Evolutionary conservation across 2,329 filamentous ascomycete genomes (phyloP), one percentile per base, ranked within the genome.

Genomic region (Elsinoe perseae): DNA sequence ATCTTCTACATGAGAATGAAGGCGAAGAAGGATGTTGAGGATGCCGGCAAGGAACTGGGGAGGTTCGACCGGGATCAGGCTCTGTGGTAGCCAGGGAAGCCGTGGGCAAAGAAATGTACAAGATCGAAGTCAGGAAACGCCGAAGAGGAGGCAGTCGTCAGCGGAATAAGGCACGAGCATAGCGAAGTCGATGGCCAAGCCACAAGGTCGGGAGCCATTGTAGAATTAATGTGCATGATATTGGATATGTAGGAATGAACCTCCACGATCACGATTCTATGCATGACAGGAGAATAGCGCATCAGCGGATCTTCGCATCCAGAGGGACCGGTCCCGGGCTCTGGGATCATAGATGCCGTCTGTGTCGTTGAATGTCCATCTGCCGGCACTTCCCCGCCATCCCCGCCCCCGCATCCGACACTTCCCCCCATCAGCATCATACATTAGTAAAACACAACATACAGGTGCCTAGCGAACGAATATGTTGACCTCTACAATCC

Each of bases 1-100:
- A 98, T 98, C 66, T 98, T 98, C 72, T 98, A 98, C 72, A 98
- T 98, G 93, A 84, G 93, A 3, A 98, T 98, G 93, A 98, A 98
- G 79, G 92, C 92, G 28, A 95, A 96, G 80, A 98, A 98, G 77
- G 93, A 98, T 70, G 84, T 97, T 36, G 92, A 97, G 71, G 93
- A 98, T 74, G 86, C 85, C 1, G 89, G 91, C 57, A 95, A 89
- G 74, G 93, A 98, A 71, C 72, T 98, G 65, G 81, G 81, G 64
- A 78, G 93, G 64, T 98, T 98, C 72, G 93, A 98, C 73, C 81
- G 84, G 61, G 91, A 95, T 72, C 81, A 83, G 65, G 85, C 86
- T 57, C 81, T 88, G 25, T 84, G 81, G 81, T 84, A 48, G n/a
- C n/a, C n/a, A n/a, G 36, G 14, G 8, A 12, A 32, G 20, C n/a